phyloP scores from a whole-genome alignment of 768 basidiomycete species.

The Butyriboletus loyo region DNA sequence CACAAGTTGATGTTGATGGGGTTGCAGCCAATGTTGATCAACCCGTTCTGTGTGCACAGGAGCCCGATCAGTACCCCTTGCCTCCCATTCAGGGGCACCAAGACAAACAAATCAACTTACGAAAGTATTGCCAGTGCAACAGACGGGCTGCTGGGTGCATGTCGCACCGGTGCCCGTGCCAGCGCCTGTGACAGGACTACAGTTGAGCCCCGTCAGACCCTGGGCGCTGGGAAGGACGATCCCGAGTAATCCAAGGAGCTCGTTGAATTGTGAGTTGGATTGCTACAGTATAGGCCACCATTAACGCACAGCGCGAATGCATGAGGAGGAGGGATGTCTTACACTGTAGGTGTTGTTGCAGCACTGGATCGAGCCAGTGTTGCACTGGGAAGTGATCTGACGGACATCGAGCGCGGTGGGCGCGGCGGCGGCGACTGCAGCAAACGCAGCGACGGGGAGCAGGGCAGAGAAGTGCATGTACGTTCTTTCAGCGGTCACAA shows the following conservation, averaged over 20 bases:
- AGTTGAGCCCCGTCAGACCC: neutral
- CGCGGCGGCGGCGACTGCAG: neutral
- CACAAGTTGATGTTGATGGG: conserved; percentile 8
- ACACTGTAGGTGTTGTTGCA: conserved; percentile 1
- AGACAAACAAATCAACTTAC: conserved; percentile 2
- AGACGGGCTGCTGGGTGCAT: conserved; percentile 17
- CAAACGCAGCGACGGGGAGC: conserved; percentile 10
- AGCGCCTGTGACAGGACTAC: neutral
- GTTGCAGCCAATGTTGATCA: conserved; percentile 14
- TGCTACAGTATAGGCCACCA: neutral
- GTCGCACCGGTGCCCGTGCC: neutral
- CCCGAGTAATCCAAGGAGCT: neutral
- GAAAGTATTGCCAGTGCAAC: conserved; percentile 12
- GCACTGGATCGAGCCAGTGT: conserved; percentile 12
- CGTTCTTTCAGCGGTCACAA: neutral
- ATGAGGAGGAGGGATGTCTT: neutral
- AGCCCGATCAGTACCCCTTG: neutral
- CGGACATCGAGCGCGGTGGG: conserved; percentile 5
- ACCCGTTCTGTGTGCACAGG: neutral
- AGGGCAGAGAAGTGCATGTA: conserved; percentile 5
- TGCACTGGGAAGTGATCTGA: neutral
- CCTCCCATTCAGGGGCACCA: no score
- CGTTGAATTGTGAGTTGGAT: neutral
- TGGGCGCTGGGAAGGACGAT: neutral
- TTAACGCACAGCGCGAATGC: neutral